Evolutionary conservation across 441 rosid genomes (phyloP), one percentile per base, ranked within the genome.

Genomic region (Adansonia gregorii): DNA sequence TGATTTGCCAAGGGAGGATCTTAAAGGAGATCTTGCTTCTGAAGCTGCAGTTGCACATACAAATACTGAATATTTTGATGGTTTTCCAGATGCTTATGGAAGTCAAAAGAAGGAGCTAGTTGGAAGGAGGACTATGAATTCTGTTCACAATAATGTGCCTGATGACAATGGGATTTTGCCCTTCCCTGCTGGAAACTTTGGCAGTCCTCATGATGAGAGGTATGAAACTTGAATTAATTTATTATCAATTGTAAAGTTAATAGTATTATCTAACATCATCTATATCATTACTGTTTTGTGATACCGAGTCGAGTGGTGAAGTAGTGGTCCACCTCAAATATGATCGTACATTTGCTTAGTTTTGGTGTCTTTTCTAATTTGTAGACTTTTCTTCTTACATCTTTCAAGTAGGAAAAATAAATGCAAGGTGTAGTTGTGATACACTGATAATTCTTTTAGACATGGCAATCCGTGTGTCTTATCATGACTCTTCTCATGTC

Each of bases 181-280:
- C 68, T 70, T 74, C 67, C 76, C 41, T 72, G 81, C 82, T 55
- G 79, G 81, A 66, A 84, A 86, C 71, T 65, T 74, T 76, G 88
- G 85, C 67, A 79, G 83, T 45, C 70, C 82, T 80, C 52, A 45
- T 15, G 88, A 86, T 75, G 88, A 86, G 78, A 86, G 94, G 97
- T 92, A 84, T 77, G 79, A 15, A n/a, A 27, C 60, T 56, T 24
- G 39, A 65, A 65, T 72, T 48, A 12, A 61, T 65, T n/a, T 70
- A 19, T 20, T 43, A 11, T 70, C n/a, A 6, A 52, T 12, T 43
- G 2, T 43, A 41, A 31, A 17, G 15, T 27, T 71, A 8, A 71
- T 71, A 15, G 10, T 51, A 8, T 71, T 3, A n/a, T 27, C 39
- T 51, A n/a, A 56, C 17, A 48, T 35, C 31, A 27, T 74, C 39